A percentile compares a stretch with the other conserved stretches of the same genome.
Evolutionary conservation across 495 filamentous ascomycete genomes (phyloP).

Genomic region (Hyaloscypha variabilis): DNA sequence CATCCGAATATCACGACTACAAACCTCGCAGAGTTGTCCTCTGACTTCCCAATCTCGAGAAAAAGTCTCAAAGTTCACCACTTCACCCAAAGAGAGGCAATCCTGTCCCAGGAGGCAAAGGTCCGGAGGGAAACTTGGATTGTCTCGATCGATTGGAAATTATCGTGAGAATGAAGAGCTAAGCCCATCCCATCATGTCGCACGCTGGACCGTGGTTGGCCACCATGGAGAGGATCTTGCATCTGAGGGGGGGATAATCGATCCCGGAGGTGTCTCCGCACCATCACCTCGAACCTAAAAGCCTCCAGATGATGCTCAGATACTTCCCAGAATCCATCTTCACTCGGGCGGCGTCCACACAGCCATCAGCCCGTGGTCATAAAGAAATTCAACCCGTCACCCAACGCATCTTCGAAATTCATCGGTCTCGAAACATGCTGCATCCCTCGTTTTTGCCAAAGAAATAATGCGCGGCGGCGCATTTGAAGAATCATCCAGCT

Average conservation of each 20-base stretch:
- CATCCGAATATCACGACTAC: neutral
- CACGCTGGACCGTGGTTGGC: neutral
- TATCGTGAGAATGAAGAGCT: neutral
- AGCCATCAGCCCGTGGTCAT: neutral
- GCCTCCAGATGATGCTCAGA: neutral
- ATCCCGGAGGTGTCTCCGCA: constrained; percentile 22
- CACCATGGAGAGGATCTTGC: neutral
- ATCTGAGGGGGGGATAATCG: neutral
- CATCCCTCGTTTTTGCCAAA: neutral
- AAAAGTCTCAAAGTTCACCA: neutral
- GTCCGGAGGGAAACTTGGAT: neutral
- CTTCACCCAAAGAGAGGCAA: neutral
- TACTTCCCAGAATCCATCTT: neutral
- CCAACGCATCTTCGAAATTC: neutral
- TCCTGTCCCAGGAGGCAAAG: neutral
- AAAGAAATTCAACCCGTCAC: neutral
- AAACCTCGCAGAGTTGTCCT: neutral
- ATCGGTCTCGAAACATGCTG: neutral
- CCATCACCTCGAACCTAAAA: neutral
- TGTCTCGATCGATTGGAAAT: neutral
- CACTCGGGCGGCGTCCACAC: neutral
- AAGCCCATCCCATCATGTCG: neutral
- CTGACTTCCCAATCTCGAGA: neutral
- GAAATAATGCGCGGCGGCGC: neutral
- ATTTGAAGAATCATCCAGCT: neutral